Conservation (phyloP, 176 grass and related monocot genomes). For the Calamus simplicifolius region DNA sequence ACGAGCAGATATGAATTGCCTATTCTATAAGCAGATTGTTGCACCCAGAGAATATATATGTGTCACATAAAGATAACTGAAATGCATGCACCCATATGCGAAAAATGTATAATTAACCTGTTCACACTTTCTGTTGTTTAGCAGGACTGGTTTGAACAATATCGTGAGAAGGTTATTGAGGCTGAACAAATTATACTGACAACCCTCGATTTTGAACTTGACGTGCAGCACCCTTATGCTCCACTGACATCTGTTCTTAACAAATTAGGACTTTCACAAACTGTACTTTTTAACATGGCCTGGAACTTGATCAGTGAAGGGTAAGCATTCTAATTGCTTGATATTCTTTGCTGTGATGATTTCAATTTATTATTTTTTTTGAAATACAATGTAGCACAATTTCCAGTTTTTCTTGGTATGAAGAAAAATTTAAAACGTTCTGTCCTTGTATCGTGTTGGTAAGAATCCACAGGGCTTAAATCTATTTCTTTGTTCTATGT, state of each 20-base stretch:
- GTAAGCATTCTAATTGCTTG: constrained; percentile 39
- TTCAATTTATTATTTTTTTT: constrained; percentile 16
- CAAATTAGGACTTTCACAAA: constrained; percentile 65
- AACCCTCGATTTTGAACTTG: constrained; percentile 87
- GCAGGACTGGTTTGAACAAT: constrained; percentile 84
- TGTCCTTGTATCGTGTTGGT: too few species aligned
- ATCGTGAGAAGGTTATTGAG: constrained; percentile 63
- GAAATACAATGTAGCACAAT: too few species aligned
- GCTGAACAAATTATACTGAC: constrained; percentile 81
- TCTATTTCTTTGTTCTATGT: too few species aligned
- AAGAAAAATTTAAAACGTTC: too few species aligned
- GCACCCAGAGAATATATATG: too few species aligned
- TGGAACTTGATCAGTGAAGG: constrained; percentile 78
- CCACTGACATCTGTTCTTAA: constrained; percentile 48
- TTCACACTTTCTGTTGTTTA: constrained; percentile 16
- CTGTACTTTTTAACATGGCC: constrained; percentile 50
- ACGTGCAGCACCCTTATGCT: constrained; percentile 82
- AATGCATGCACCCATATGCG: too few species aligned
- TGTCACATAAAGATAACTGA: too few species aligned
- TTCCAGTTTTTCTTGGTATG: too few species aligned
- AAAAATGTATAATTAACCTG: too few species aligned
- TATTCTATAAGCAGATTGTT: too few species aligned
- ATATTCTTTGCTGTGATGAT: constrained; percentile 12
- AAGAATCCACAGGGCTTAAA: too few species aligned
- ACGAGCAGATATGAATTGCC: too few species aligned